These are phyloP conservation scores for Verticillium nubilum DNA, from an alignment of 2,329 filamentous ascomycete genomes.

Conservation along the genomic window DNA sequence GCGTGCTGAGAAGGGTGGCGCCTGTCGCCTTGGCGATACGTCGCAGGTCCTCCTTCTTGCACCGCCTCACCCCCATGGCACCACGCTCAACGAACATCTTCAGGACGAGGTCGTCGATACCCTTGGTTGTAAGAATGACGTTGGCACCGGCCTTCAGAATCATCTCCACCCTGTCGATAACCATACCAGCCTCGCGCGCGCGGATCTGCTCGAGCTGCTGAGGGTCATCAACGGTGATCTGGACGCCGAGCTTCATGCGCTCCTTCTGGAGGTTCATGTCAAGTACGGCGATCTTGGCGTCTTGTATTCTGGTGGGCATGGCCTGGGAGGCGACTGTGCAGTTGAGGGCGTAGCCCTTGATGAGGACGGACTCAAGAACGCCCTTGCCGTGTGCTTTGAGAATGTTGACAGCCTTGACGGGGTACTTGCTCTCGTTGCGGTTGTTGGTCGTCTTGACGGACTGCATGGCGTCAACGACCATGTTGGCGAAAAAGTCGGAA, in stretches of 20 bases:
- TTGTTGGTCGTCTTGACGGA: constrained; percentile 92
- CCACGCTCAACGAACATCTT: constrained; percentile 94
- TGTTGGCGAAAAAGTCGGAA: constrained; percentile 93
- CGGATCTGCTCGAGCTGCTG: constrained; percentile 97
- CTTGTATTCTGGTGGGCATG: constrained; percentile 86
- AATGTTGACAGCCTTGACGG: constrained; percentile 98
- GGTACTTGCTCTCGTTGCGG: constrained; percentile 88
- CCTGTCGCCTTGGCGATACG: constrained; percentile 95
- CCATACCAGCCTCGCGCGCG: constrained; percentile 84
- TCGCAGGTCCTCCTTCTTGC: constrained; percentile 97
- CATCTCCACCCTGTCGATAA: constrained; percentile 92
- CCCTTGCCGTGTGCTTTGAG: constrained; percentile 98
- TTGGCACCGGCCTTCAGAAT: constrained; percentile 97
- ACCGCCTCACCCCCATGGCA: constrained; percentile 91
- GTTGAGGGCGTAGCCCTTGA: constrained; percentile 97
- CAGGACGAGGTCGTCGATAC: constrained; percentile 91
- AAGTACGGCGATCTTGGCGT: constrained; percentile 93
- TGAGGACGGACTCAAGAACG: constrained; percentile 76
- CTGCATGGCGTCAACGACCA: constrained; percentile 95
- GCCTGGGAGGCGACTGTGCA: constrained; percentile 98
- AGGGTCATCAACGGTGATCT: constrained; percentile 96
- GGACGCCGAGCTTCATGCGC: constrained; percentile 97
- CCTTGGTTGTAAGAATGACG: constrained; percentile 94
- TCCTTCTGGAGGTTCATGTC: constrained; percentile 99
- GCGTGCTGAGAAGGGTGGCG: constrained; percentile 83